Base-by-base conservation (phyloP, 768 basidiomycete genomes). In the Lactifluus rugatus region DNA sequence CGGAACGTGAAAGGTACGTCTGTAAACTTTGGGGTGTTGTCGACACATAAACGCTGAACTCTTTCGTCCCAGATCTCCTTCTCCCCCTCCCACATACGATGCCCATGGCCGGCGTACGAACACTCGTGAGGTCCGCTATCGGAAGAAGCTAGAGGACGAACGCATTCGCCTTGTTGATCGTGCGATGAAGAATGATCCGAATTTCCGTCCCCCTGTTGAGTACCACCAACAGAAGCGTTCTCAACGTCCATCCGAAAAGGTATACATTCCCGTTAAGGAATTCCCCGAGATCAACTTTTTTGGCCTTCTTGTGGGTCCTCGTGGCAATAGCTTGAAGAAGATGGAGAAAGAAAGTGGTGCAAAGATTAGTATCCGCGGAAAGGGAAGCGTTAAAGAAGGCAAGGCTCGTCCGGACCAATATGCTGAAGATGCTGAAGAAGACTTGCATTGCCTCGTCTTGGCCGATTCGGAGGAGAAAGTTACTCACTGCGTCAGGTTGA, bases 231-330 rank as follows among this genome's bases (percentile, higher is more conserved):
- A 93, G 70, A 95, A 96, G 72, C 87, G 93, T 32, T 90, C 89
- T 42, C 89, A 90, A 58, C 83, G 93, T 48, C 94, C 95, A 14
- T 89, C 89, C 34, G 96, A 99, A 60, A 98, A 98, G 74, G 96
- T 99, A 61, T 99, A 98, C 70, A 97, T 99, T 60, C 96, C 96
- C 41, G 94, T 97, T 70, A 98, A 99, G 72, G 96, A 99, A 73
- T 99, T 99, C 66, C 96, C 96, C 1, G 95, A 98, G 74, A 98
- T 99, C 78, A 99, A 99, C 71, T 99, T 98, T 76, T 98, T 99
- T 67, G 96, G 96, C 66, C 77, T 99, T 61, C 82, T 99, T 60
- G 95, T 99, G 63, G 96, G 96, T 39, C 96, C 96, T 68, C 89
- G 96, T 67, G 96, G 96, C 47, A 98, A 99, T 70, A 94, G 94